Conservation (phyloP, 192 early-diverging fungal species). For the Backusella parvicylindrica region DNA sequence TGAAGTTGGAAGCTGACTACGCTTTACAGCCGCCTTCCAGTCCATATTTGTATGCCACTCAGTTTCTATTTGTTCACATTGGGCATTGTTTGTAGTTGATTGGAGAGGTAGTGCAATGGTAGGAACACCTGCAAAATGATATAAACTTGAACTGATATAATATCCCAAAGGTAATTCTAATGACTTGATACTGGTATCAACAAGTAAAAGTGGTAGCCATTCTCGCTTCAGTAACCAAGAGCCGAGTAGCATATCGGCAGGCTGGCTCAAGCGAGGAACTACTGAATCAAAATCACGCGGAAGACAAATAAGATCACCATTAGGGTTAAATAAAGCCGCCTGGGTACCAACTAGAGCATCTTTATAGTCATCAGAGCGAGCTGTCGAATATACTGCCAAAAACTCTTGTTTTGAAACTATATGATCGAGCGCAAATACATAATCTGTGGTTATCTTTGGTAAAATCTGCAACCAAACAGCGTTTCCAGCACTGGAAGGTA, state of each 20-base stretch:
- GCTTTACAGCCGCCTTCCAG: constrained; percentile 16
- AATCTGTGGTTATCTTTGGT: neutral
- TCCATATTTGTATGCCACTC: constrained; percentile 18
- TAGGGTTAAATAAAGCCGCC: constrained; percentile 28
- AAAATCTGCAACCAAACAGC: constrained; percentile 7
- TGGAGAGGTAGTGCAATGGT: constrained; percentile 42
- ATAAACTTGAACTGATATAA: constrained; percentile 26
- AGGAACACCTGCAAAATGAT: constrained; percentile 38
- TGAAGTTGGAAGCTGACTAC: constrained; percentile 14
- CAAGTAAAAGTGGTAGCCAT: constrained; percentile 21
- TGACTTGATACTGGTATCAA: neutral
- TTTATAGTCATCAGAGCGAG: constrained; percentile 41
- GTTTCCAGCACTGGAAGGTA: neutral
- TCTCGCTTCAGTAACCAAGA: constrained; percentile 24
- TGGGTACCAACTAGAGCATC: constrained; percentile 41
- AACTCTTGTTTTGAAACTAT: neutral
- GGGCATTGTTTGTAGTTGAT: constrained; percentile 24
- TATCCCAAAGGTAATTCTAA: constrained; percentile 24
- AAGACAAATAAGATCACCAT: constrained; percentile 14
- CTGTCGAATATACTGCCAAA: constrained; percentile 34
- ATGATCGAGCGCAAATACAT: constrained; percentile 8
- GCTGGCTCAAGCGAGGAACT: constrained; percentile 19
- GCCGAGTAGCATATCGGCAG: constrained; percentile 28
- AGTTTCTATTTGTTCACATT: neutral
- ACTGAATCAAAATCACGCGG: constrained; percentile 12